phyloP scores from a whole-genome alignment of 148 eudicot species.

The Camellia sinensis region DNA sequence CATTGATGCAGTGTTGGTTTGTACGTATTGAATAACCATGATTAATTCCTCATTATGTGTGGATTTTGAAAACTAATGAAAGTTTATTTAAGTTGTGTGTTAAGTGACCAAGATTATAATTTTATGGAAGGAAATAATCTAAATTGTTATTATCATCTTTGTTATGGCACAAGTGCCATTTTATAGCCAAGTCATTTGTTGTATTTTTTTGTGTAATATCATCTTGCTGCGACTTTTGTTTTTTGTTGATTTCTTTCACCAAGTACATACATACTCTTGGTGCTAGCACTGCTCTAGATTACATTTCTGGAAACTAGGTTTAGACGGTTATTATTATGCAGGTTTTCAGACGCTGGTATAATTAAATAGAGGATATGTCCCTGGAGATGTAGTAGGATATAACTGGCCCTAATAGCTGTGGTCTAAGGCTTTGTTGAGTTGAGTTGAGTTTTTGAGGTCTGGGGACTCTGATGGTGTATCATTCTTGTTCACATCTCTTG shows the following conservation, averaged over 20 bases:
- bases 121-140: neutral
- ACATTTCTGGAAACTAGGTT: neutral
- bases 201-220: neutral
- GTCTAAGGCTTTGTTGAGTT: neutral
- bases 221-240: neutral
- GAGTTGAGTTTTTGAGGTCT: conserved; percentile 7
- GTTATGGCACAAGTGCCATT: neutral
- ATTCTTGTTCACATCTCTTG: conserved; percentile 5
- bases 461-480: conserved; percentile 9
- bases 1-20: neutral
- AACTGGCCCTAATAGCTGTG: conserved; percentile 6
- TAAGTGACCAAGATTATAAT: neutral
- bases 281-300: neutral
- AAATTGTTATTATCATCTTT: neutral
- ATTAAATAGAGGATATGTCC: conserved; percentile 10
- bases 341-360: conserved; percentile 2
- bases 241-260: neutral
- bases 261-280: neutral
- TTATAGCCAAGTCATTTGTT: neutral
- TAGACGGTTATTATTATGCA: conserved; percentile 10
- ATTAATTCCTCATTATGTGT: neutral
- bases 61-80: neutral
- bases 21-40: neutral
- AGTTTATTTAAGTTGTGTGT: neutral
- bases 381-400: conserved; percentile 6